Conservation (phyloP, 2,329 filamentous ascomycete genomes). For the Fusarium chuoi region DNA sequence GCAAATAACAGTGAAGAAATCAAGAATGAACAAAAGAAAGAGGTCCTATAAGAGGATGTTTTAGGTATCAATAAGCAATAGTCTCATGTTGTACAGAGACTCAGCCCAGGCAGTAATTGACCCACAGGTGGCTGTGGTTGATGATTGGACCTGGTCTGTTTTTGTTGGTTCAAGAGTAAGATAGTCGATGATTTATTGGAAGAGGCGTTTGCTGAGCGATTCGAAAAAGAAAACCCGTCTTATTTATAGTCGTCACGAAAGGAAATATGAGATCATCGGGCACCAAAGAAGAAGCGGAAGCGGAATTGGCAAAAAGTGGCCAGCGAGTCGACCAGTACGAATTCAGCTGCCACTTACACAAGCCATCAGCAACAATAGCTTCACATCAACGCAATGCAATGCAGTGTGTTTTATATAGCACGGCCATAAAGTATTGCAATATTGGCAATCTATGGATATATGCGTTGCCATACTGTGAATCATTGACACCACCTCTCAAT, state of each 20-base stretch:
- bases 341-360: constrained; percentile 17
- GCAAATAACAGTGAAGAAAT: not conserved
- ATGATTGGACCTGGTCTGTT: not conserved
- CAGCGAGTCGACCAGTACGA: not conserved
- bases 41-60: not conserved
- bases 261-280: not conserved
- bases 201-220: not conserved
- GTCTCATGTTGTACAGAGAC: constrained; percentile 8
- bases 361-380: not conserved
- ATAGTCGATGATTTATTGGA: not conserved
- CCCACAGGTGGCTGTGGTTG: not conserved
- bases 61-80: constrained; percentile 15
- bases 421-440: too few species aligned
- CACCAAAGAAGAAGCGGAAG: not conserved
- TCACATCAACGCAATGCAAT: not conserved
- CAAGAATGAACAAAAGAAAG: not conserved
- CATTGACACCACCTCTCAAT: constrained; percentile 53
- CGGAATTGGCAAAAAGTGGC: not conserved
- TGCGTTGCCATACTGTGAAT: not conserved
- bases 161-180: not conserved
- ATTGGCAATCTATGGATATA: not conserved
- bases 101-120: not conserved
- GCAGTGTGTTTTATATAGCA: not conserved
- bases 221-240: not conserved
- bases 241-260: not conserved